Percentiles rank a stretch among this genome's conserved stretches.
Conservation (phyloP, 2,329 filamentous ascomycete species). For the Aspergillus ruber region DNA sequence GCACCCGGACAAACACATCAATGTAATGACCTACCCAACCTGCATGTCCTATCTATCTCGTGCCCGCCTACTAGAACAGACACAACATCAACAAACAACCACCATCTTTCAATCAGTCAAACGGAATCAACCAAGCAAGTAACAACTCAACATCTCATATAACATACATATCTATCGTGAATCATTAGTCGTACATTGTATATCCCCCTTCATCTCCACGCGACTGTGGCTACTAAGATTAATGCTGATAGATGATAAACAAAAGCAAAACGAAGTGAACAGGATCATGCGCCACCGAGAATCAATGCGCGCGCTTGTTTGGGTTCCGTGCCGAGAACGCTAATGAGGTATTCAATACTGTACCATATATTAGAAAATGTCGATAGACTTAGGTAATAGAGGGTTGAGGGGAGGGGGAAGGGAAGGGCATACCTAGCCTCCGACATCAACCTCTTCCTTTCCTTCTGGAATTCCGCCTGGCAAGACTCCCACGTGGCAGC, state of each 20-base stretch:
- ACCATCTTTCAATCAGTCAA: too few relatives aligned
- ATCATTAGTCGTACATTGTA: constrained; percentile 32
- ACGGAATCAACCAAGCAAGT: too few relatives aligned
- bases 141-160: constrained; percentile 15
- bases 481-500: constrained; percentile 64
- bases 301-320: constrained; percentile 48
- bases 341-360: constrained; percentile 60
- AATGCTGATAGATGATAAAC: background rate
- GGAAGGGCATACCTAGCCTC: constrained; percentile 88
- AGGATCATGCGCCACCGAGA: constrained; percentile 13
- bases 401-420: too few relatives aligned
- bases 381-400: too few relatives aligned
- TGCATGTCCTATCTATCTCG: too few relatives aligned
- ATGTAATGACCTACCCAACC: too few relatives aligned
- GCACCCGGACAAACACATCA: too few relatives aligned
- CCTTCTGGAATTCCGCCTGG: constrained; percentile 65
- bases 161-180: constrained; percentile 32
- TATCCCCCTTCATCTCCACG: constrained; percentile 2
- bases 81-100: too few relatives aligned
- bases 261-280: background rate
- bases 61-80: too few relatives aligned
- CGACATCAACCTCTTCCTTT: constrained; percentile 60
- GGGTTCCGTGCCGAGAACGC: constrained; percentile 52
- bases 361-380: constrained; percentile 4
- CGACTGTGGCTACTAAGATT: background rate